Evolutionary conservation across 1,139 yeast species (phyloP).

Genomic region (Kodamaea alishanica): DNA sequence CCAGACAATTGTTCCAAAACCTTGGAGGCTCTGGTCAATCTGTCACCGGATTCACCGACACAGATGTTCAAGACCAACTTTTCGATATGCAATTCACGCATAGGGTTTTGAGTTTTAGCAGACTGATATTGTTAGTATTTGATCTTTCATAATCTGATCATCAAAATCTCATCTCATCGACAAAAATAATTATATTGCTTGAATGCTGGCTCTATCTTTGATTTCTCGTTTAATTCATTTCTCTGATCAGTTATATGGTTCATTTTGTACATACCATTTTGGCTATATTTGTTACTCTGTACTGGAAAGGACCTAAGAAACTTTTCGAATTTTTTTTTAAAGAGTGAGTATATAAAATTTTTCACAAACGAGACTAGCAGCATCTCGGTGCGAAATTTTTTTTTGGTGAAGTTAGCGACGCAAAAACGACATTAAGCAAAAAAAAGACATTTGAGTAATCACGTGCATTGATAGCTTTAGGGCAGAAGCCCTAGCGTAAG

Average conservation of each 20-base stretch:
- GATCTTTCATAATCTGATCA: background rate
- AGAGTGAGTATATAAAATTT: slow-evolving; percentile 7
- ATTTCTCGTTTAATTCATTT: slow-evolving; percentile 3
- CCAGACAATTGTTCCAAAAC: slow-evolving; percentile 99
- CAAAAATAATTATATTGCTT: background rate
- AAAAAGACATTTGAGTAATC: slow-evolving; percentile 1
- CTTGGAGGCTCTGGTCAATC: slow-evolving; percentile 99
- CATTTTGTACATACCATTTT: slow-evolving; percentile 16
- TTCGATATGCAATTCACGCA: slow-evolving; percentile 99
- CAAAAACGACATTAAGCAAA: background rate
- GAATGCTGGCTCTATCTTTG: background rate
- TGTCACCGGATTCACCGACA: slow-evolving; percentile 99
- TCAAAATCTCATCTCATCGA: background rate
- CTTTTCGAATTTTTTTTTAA: slow-evolving; percentile 10
- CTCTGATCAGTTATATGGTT: background rate
- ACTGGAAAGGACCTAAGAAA: slow-evolving; percentile 11
- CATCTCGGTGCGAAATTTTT: slow-evolving; percentile 3
- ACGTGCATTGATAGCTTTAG: slow-evolving; percentile 11
- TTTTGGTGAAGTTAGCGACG: slow-evolving; percentile 1
- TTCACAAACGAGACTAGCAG: slow-evolving; percentile 5
- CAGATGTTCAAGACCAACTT: slow-evolving; percentile 99
- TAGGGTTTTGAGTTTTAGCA: slow-evolving; percentile 53
- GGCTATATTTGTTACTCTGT: slow-evolving; percentile 15
- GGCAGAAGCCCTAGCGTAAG: slow-evolving; percentile 16
- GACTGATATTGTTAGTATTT: slow-evolving; percentile 17